A percentile compares a stretch with the other conserved stretches of the same genome.
Evolutionary conservation across 2,329 filamentous ascomycete species (phyloP).

Genomic region (Daldinia sp.): DNA sequence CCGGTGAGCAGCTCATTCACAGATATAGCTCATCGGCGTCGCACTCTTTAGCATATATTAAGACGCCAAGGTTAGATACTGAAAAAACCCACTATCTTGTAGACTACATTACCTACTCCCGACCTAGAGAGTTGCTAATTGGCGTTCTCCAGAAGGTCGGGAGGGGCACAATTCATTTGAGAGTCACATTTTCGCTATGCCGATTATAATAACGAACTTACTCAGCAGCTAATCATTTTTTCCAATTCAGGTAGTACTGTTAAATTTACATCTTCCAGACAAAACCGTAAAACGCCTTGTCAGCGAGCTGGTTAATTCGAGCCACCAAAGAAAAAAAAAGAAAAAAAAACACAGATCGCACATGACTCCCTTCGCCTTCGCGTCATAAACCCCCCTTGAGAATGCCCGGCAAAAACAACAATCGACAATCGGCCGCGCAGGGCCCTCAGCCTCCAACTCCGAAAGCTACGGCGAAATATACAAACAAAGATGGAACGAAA

Average conservation of each 20-base stretch:
- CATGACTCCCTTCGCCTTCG: constrained; percentile 37
- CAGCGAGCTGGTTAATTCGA: constrained; percentile 26
- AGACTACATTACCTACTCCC: constrained; percentile 25
- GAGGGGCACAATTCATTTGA: constrained; percentile 25
- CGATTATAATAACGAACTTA: constrained; percentile 4
- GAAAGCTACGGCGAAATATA: constrained; percentile 67
- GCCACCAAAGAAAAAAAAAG: constrained; percentile 30
- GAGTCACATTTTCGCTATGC: constrained; percentile 7
- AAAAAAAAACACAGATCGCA: too few species aligned
- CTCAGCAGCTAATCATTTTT: constrained; percentile 7
- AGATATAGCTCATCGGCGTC: not conserved
- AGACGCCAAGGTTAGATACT: not conserved
- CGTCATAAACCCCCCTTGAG: constrained; percentile 33
- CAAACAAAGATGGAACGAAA: constrained; percentile 74
- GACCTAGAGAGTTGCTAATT: constrained; percentile 34
- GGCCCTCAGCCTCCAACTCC: constrained; percentile 61
- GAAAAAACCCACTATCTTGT: constrained; percentile 4
- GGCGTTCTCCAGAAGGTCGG: constrained; percentile 28
- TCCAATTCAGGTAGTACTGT: not conserved
- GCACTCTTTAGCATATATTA: constrained; percentile 2
- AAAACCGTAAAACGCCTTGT: constrained; percentile 10
- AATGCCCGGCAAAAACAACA: constrained; percentile 64
- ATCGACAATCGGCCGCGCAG: constrained; percentile 58
- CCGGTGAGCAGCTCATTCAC: constrained; percentile 10
- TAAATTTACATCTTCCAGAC: constrained; percentile 4